phyloP scores from a whole-genome alignment of 352 stramenopile genomes.

The Phytopythium oedochilum region DNA sequence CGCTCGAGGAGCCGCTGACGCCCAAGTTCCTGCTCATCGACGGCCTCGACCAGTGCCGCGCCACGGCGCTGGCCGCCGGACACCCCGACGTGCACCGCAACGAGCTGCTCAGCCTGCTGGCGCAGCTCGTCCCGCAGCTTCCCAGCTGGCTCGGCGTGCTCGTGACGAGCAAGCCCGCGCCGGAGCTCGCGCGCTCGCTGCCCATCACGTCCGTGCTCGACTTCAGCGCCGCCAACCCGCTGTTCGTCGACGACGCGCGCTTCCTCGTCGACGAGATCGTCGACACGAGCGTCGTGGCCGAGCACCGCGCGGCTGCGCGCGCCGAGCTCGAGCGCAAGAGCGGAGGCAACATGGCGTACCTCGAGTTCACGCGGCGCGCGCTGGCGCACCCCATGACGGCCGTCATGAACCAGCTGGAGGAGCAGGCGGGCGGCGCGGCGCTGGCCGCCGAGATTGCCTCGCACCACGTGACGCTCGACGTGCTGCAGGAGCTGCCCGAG shows the following conservation, averaged over 20 bases:
- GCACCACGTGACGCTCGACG: conserved; percentile 37
- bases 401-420: conserved; percentile 16
- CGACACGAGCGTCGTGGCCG: conserved; percentile 30
- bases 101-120: conserved; percentile 67
- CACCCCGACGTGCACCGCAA: conserved; percentile 19
- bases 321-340: conserved; percentile 62
- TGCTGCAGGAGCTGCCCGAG: conserved; percentile 72
- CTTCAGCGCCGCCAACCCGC: conserved; percentile 60
- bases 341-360: conserved; percentile 69
- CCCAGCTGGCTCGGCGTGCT: conserved; percentile 70
- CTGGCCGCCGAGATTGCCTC: background rate
- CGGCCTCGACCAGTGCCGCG: conserved; percentile 67
- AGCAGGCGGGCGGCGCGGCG: conserved; percentile 7
- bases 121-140: conserved; percentile 49
- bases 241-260: conserved; percentile 51
- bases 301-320: conserved; percentile 38
- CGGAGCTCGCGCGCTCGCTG: conserved; percentile 52
- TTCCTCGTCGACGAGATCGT: conserved; percentile 58
- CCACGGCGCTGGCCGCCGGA: background rate
- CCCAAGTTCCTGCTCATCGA: conserved; percentile 69
- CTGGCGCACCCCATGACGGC: conserved; percentile 61
- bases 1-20: conserved; percentile 58
- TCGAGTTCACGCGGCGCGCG: conserved; percentile 78
- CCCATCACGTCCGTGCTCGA: conserved; percentile 65
- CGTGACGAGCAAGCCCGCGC: conserved; percentile 62